A percentile compares a stretch with the other conserved stretches of the same genome.
phyloP scores from a whole-genome alignment of 1,284 basidiomycete genomes.

The Malassezia caprae region DNA sequence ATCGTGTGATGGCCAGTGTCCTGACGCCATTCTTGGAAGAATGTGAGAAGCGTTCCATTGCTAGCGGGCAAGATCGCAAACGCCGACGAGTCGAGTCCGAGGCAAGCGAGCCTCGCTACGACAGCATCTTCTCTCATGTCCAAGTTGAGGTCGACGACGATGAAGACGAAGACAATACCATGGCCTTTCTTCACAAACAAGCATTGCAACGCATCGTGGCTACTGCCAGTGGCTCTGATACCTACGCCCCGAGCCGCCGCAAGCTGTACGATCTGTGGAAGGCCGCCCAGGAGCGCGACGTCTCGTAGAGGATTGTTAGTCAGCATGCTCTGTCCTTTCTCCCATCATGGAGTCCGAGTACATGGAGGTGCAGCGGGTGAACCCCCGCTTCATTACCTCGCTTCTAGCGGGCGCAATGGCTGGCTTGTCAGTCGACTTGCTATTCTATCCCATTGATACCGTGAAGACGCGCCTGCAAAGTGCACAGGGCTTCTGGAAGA shows the following conservation, averaged over 20 bases:
- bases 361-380: neutral
- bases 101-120: neutral
- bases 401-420: slow-evolving; percentile 39
- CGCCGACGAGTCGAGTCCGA: slow-evolving; percentile 14
- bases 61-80: neutral
- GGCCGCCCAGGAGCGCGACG: slow-evolving; percentile 50
- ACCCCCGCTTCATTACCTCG: slow-evolving; percentile 10
- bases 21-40: slow-evolving; percentile 56
- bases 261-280: slow-evolving; percentile 74
- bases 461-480: slow-evolving; percentile 90
- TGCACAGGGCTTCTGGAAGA: slow-evolving; percentile 68
- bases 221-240: slow-evolving; percentile 62
- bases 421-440: slow-evolving; percentile 57
- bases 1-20: slow-evolving; percentile 59
- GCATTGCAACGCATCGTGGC: slow-evolving; percentile 54
- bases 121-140: neutral
- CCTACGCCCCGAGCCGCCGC: slow-evolving; percentile 66
- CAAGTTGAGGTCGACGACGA: neutral
- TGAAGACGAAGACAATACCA: slow-evolving; percentile 11
- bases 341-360: slow-evolving; percentile 7
- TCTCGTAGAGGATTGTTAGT: slow-evolving; percentile 15
- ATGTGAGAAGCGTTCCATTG: neutral
- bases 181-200: slow-evolving; percentile 1
- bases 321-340: neutral
- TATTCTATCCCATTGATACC: slow-evolving; percentile 94